These are phyloP conservation scores for Pyrus hybrid DNA, from an alignment of 331 rosid genomes.

Conservation along the genomic window DNA sequence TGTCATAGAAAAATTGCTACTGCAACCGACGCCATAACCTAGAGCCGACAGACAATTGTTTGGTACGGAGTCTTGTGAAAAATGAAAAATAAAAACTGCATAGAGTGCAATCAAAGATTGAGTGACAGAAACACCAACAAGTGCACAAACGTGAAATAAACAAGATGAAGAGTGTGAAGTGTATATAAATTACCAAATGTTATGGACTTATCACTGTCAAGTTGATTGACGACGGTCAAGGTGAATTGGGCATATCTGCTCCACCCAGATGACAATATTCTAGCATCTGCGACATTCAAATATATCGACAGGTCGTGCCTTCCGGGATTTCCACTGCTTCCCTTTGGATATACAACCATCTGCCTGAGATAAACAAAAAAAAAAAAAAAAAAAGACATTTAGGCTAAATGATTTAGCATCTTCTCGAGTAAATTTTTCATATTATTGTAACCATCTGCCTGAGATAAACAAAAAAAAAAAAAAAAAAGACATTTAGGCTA, in stretches of 20 bases:
- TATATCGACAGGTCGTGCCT: constrained; percentile 1
- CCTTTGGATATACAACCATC: neutral
- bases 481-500: too few species aligned
- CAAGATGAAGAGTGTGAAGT: neutral
- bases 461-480: neutral
- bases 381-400: too few species aligned
- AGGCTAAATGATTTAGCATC: too few species aligned
- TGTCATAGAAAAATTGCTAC: too few species aligned
- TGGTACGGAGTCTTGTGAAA: too few species aligned
- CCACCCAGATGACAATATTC: constrained; percentile 1
- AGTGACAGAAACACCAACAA: neutral
- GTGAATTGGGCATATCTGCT: constrained; percentile 1
- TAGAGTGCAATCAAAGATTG: neutral
- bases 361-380: neutral
- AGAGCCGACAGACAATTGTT: neutral
- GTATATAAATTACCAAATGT: neutral
- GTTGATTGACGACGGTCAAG: constrained; percentile 6
- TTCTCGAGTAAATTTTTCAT: too few species aligned
- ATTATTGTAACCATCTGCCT: neutral
- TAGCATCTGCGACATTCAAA: constrained; percentile 1
- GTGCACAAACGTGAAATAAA: neutral
- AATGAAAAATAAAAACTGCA: neutral
- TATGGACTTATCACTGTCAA: neutral
- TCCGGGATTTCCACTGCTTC: neutral
- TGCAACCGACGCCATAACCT: neutral